phyloP scores from a whole-genome alignment of 2,329 filamentous ascomycete species.

The Nemania serpens region DNA sequence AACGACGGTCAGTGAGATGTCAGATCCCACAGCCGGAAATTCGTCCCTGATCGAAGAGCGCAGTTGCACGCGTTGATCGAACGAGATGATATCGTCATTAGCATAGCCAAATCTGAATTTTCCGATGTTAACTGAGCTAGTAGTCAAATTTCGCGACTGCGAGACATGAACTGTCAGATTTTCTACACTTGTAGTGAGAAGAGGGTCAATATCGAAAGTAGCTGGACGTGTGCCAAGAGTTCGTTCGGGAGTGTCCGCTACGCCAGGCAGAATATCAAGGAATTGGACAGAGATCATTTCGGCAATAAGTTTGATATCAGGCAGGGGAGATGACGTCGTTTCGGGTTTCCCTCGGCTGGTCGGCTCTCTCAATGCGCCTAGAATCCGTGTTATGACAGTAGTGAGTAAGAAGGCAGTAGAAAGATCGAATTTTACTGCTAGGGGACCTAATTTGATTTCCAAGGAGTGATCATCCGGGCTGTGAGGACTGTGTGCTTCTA shows the following conservation, averaged over 20 bases:
- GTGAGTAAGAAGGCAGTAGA: constrained; percentile 60
- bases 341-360: constrained; percentile 21
- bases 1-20: constrained; percentile 59
- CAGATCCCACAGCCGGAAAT: constrained; percentile 60
- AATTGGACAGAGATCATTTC: constrained; percentile 60
- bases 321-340: constrained; percentile 33
- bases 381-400: constrained; percentile 55
- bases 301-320: constrained; percentile 51
- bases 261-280: constrained; percentile 57
- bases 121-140: constrained; percentile 53
- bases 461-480: constrained; percentile 44
- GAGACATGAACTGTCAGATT: constrained; percentile 47
- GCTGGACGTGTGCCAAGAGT: constrained; percentile 48
- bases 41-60: constrained; percentile 63
- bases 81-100: constrained; percentile 66
- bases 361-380: constrained; percentile 49
- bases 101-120: constrained; percentile 67
- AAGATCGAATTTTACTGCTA: constrained; percentile 59
- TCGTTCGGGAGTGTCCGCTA: constrained; percentile 56
- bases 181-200: constrained; percentile 56
- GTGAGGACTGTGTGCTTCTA: constrained; percentile 9
- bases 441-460: constrained; percentile 57
- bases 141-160: constrained; percentile 35
- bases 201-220: constrained; percentile 53
- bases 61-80: constrained; percentile 62